Base-by-base conservation (phyloP, 192 early-diverging fungal genomes). In the Allomyces javanicus region DNA sequence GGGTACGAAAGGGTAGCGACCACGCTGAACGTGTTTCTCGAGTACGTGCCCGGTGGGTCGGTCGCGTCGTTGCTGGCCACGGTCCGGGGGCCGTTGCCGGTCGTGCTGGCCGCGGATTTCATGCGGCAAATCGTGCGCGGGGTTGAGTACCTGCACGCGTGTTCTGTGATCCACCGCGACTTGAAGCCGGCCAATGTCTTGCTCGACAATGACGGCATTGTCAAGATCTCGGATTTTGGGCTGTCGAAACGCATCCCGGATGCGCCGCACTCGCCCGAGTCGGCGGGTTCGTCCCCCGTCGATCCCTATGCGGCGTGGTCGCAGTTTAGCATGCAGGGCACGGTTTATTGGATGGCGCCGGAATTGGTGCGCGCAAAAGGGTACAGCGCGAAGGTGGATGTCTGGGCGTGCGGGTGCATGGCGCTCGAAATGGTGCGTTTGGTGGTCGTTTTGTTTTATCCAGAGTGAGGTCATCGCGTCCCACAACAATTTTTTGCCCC, bases 311-410 rank as follows among this genome's bases (percentile, higher is more conserved):
- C 33, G 33, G 33, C 33, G 4, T 40, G 33, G 33, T 40, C 33
- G 33, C 33, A 40, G 33, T 40, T 40, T 40, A 40, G 33, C 9
- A 67, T 90, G 19, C 79, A 87, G 67, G 90, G 90, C 12, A 83
- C 92, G 0, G 81, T 94, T 10, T 89, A 86, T 33, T 97, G 90
- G 82, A 96, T 98, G 94, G 93, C 95, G 40, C 95, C 95, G 11
- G 95, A 98, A 71, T 89, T 94, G 9, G 89, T 88, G 0, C 82
- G 83, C 2, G 79, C 77, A 19, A 80, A 84, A 22, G 87, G 81
- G 21, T 96, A 98, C 71, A 83, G 82, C 61, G 92, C 88, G 26
- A 96, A 93, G 66, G 87, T 92, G 3, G 96, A 98, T 71, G 90
- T 98, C 44, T 98, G 96, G 89, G 12, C 50, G 9, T 76, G 87